Evolutionary conservation across 1,284 basidiomycete species (phyloP), one percentile per base, ranked within the genome.

Genomic region (Microbotryum intermedium): DNA sequence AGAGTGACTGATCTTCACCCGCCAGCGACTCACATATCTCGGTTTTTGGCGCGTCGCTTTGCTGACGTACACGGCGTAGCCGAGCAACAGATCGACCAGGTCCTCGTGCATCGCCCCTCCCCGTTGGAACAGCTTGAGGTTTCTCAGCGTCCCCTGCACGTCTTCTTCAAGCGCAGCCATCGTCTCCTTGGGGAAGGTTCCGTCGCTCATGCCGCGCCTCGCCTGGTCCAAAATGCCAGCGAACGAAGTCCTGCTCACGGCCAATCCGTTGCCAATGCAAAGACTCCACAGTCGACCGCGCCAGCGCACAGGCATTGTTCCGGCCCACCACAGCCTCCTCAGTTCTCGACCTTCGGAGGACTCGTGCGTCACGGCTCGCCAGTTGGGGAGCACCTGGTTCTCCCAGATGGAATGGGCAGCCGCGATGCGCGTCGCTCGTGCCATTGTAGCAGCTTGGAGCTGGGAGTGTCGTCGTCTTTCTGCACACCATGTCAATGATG

Each of bases 51-150:
- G 13, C 34, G 34, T 39, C n/a, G 44, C 29, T 57, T 39, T 67
- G 88, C 74, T 93, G 88, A 65, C 82, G 44, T 90, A 82, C 29
- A 95, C 88, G 2, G 92, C 85, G 87, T 91, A 97, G 2, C 93
- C 92, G 67, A 84, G 85, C 16, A 97, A 76, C 76, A 97, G 80
- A 60, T 95, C 88, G 65, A 84, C 84, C 48, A 97, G 77, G 67
- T 97, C 94, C 43, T 83, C 79, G 70, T 92, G 87, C 72, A 98
- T 76, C 1, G 92, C 91, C 0, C 90, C 88, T 0, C 78, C 83
- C 4, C 79, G 81, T 64, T 85, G 82, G 73, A 97, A 97, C 42
- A 98, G 83, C 72, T 89, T 89, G n/a, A 97, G 77, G 2, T 83
- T 80, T 4, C 89, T 89, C n/a, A 97, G 79, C 0, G 92, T 93